Percentiles rank a stretch among this genome's conserved stretches.
Conservation (phyloP, 352 stramenopile genomes). For the Pythium insidiosum region DNA sequence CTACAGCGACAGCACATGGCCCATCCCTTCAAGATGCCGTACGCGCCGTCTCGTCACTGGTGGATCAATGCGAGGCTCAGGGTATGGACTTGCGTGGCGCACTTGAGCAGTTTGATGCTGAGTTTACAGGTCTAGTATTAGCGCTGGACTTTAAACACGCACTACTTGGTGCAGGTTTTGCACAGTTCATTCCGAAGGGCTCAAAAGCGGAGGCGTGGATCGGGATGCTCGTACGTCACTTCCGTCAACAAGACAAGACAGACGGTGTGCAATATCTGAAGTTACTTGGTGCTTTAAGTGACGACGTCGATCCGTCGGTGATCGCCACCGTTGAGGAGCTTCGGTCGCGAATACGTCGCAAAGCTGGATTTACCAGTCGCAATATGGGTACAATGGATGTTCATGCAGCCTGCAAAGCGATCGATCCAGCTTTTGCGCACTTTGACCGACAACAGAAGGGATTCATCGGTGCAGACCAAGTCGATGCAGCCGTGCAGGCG, state of each 20-base stretch:
- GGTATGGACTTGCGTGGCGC: slow-evolving; percentile 38
- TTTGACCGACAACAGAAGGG: slow-evolving; percentile 52
- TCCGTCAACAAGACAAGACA: slow-evolving; percentile 13
- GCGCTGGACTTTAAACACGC: slow-evolving; percentile 49
- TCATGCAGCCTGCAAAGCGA: background rate
- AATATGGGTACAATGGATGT: slow-evolving; percentile 34
- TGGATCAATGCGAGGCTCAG: too few species aligned
- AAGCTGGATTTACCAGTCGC: slow-evolving; percentile 17
- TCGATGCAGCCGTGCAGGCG: slow-evolving; percentile 28
- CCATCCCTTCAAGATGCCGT: too few species aligned
- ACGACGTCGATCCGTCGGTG: background rate
- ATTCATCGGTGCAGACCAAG: slow-evolving; percentile 28
- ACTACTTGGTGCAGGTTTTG: slow-evolving; percentile 29
- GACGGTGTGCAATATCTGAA: slow-evolving; percentile 32
- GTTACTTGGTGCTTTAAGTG: background rate
- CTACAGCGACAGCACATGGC: too few species aligned
- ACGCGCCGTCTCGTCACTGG: too few species aligned
- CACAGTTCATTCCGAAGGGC: slow-evolving; percentile 8
- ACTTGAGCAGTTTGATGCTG: slow-evolving; percentile 38
- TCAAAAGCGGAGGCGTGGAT: slow-evolving; percentile 26
- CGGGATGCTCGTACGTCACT: slow-evolving; percentile 49
- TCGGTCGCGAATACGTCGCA: slow-evolving; percentile 7
- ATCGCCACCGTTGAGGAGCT: background rate
- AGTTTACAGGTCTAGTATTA: slow-evolving; percentile 31
- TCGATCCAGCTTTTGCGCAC: slow-evolving; percentile 54